Evolutionary conservation across 805 yeast genomes (phyloP), one percentile per base, ranked within the genome.

Genomic region (Pichia manshurica): DNA sequence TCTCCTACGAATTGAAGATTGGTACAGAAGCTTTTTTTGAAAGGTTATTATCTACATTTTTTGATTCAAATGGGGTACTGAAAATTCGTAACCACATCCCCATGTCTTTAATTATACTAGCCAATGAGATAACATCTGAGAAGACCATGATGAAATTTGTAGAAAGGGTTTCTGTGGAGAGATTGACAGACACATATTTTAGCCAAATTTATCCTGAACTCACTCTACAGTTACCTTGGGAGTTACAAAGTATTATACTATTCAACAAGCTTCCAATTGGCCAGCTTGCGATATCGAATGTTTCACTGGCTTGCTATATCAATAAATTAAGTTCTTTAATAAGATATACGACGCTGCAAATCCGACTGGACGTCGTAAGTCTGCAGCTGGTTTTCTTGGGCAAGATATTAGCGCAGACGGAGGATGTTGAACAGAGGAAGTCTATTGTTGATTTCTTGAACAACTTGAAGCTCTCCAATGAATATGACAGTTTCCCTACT

Each of bases 191-290:
- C 8, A 17, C 19, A 3, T 52, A 49, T 45, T 52, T 52, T 22
- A 20, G n/a, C 10, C 22, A 31, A 3, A 19, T 45, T 3, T 51
- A 48, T 32, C 46, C 45, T 2, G 15, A 28, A 7, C 39, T 49
- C n/a, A 32, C 43, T 9, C 22, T 52, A 4, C 19, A 45, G 5
- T 33, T 33, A 21, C 53, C 52, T 25, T 52, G 53, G 53, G 51
- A 49, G 12, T 36, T 52, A 31, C 55, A 52, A 21, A 49, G 53
- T 13, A 52, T 52, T 21, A 32, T 23, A 5, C 31, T 52, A 19
- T 25, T 52, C 1, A 50, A 45, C 10, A 49, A 47, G 35, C 15
- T 49, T 3, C 49, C 49, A 23, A 2, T 23, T n/a, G n/a, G 9
- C 12, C 16, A 35, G 13, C 19, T 44, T 5, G 17, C 25, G 3